phyloP scores from a whole-genome alignment of 1,139 yeast species.

The Scheffersomyces lignicola region DNA sequence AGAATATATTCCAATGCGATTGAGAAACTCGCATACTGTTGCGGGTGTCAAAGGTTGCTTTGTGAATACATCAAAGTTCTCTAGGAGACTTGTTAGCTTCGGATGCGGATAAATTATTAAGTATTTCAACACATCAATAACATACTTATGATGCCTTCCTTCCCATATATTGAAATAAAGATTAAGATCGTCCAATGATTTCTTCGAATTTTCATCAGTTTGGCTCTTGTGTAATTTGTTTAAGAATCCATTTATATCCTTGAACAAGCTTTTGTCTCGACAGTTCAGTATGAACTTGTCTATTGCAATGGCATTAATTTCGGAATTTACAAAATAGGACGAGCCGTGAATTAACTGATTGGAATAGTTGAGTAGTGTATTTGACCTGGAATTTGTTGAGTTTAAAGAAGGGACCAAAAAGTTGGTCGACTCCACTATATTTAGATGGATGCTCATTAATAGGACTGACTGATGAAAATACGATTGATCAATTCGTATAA shows the following conservation, averaged over 20 bases:
- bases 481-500: slow-evolving; percentile 17
- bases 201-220: slow-evolving; percentile 11
- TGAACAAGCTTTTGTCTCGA: slow-evolving; percentile 10
- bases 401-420: slow-evolving; percentile 28
- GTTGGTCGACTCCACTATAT: slow-evolving; percentile 22
- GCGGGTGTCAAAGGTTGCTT: slow-evolving; percentile 13
- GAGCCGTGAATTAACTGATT: slow-evolving; percentile 24
- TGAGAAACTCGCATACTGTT: slow-evolving; percentile 19
- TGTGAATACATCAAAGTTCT: slow-evolving; percentile 17
- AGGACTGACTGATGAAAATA: slow-evolving; percentile 30
- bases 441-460: slow-evolving; percentile 28
- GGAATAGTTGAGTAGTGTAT: slow-evolving; percentile 24
- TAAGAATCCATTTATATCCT: slow-evolving; percentile 16
- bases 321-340: slow-evolving; percentile 28
- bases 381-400: slow-evolving; percentile 17
- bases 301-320: slow-evolving; percentile 12
- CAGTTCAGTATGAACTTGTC: slow-evolving; percentile 15
- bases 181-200: slow-evolving; percentile 24
- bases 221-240: slow-evolving; percentile 13
- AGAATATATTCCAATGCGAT: slow-evolving; percentile 26
- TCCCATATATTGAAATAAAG: slow-evolving; percentile 34
- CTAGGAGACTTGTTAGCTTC: slow-evolving; percentile 15
- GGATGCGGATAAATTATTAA: slow-evolving; percentile 38
- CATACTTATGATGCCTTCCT: slow-evolving; percentile 23
- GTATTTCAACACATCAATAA: slow-evolving; percentile 33